These are phyloP conservation scores for Endoconidiophora polonica DNA, from an alignment of 2,329 filamentous ascomycete species.

Conservation along the genomic window DNA sequence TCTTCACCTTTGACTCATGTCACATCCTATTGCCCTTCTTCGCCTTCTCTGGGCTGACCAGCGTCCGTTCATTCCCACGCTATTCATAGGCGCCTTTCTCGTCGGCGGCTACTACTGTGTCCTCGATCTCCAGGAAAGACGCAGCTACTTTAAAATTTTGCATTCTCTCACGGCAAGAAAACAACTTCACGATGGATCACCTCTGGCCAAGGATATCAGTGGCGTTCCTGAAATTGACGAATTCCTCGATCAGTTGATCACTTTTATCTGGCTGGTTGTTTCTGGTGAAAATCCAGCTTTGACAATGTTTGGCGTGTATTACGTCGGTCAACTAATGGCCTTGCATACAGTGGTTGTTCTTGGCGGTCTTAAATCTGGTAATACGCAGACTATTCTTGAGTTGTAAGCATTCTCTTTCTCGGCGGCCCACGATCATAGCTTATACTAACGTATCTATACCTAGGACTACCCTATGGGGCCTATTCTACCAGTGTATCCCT, in stretches of 20 bases:
- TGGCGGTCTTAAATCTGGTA: conserved; percentile 15
- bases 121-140: conserved; percentile 3
- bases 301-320: conserved; percentile 15
- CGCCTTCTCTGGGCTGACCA: conserved; percentile 8
- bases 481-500: conserved; percentile 16
- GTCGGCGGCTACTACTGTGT: conserved; percentile 2
- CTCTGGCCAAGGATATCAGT: conserved; percentile 12
- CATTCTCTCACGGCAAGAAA: not conserved
- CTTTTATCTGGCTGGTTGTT: conserved; percentile 14
- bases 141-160: conserved; percentile 2
- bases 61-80: conserved; percentile 6
- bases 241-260: conserved; percentile 13
- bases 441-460: not conserved
- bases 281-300: conserved; percentile 11
- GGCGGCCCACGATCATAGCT: not conserved
- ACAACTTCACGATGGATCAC: conserved; percentile 4
- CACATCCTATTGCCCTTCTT: conserved; percentile 5
- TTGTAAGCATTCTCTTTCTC: conserved; percentile 11
- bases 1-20: no score
- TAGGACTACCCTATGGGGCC: conserved; percentile 16
- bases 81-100: conserved; percentile 2
- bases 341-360: conserved; percentile 14
- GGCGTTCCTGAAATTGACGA: conserved; percentile 14
- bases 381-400: conserved; percentile 14
- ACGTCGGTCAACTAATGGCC: conserved; percentile 15